Base-by-base conservation (phyloP, 331 rosid genomes). In the Pyracantha coccinea region DNA sequence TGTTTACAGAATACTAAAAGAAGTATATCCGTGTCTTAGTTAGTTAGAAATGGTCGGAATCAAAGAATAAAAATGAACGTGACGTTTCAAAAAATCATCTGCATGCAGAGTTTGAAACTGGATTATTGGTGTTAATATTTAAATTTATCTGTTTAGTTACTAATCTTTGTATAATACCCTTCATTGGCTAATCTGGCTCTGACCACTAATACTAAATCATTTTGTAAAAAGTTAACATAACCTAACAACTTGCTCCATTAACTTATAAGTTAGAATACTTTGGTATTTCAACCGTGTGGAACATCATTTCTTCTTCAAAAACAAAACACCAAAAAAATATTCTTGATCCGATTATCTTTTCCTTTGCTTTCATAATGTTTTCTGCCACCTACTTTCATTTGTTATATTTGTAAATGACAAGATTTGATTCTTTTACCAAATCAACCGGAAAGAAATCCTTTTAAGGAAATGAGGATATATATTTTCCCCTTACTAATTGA, bases 211-310 rank as follows among this genome's bases (percentile, higher is more conserved):
- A 41, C 47, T 11, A 41, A 41, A 41, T 1, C 47, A 10, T 41
- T 38, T 10, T 11, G 47, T 41, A 11, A 3, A 11, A 41, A 11
- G 15, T 41, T 41, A 41, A 41, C 47, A 41, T 11, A 41, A 11
- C 47, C 29, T 47, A 75, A 73, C 24, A 57, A 25, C 23, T 24
- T 50, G 44, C 66, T 44, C 32, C 71, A 28, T 38, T 38, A 1
- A 38, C 13, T 38, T 38, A 38, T 38, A 10, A 38, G 14, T 38
- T 38, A 38, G 13, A 38, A 11, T 38, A 38, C 14, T 38, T 10
- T 3, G 76, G 78, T 73, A 70, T 79, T 79, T 44, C 65, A 66
- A 79, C 45, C 82, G 82, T 79, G 75, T 27, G 82, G 82, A 53
- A 54, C 79, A 66, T 50, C 44, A 38, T 38, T 66, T 55, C 20